phyloP scores from a whole-genome alignment of 345 rosid species.

The Geranium rotundifolium region DNA sequence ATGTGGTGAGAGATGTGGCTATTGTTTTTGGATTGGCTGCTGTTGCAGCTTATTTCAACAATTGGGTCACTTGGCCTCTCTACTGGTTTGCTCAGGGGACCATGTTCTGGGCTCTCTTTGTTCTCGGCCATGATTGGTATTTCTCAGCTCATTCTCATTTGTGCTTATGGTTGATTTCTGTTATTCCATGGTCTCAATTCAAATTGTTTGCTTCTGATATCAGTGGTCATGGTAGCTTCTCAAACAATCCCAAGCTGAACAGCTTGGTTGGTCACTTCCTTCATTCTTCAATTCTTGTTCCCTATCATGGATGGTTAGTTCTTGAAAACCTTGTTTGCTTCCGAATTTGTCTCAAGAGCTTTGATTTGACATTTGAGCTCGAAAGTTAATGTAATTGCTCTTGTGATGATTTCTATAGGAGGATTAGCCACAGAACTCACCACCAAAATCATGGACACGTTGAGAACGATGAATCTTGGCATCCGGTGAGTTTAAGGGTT shows the following conservation, averaged over 20 bases:
- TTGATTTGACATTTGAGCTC: no score
- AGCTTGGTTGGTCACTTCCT: conserved; percentile 74
- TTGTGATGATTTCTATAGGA: conserved; percentile 27
- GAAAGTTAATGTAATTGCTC: no score
- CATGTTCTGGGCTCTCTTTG: conserved; percentile 97
- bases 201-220: background rate
- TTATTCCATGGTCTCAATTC: no score
- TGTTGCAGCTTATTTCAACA: conserved; percentile 54
- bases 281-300: conserved; percentile 85
- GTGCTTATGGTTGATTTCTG: no score
- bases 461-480: conserved; percentile 95
- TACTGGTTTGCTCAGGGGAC: conserved; percentile 91
- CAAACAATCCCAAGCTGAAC: conserved; percentile 53
- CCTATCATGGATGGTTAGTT: conserved; percentile 89
- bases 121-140: conserved; percentile 95
- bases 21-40: conserved; percentile 67
- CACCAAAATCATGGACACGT: conserved; percentile 95
- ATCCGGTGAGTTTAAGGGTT: conserved; percentile 33
- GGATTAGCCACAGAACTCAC: conserved; percentile 94
- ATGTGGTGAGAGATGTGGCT: conserved; percentile 62
- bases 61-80: conserved; percentile 81
- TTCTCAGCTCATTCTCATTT: no score
- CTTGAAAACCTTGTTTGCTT: no score
- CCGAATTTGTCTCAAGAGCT: no score
- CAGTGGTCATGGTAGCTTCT: conserved; percentile 97